phyloP scores from a whole-genome alignment of 2,329 filamentous ascomycete genomes.

The Onygena corvina region DNA sequence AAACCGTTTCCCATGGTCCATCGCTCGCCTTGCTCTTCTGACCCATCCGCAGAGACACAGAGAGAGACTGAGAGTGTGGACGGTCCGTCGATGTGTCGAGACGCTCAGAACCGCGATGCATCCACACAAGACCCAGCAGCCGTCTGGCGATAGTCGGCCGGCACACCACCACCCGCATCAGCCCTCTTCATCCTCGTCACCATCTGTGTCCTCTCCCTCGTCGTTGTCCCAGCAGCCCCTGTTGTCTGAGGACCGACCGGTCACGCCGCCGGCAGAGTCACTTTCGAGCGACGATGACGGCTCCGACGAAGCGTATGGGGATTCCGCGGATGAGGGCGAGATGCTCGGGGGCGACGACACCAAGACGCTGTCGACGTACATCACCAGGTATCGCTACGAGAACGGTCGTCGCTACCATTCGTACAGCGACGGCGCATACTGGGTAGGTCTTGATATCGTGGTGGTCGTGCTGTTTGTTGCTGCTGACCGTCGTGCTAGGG shows the following conservation, averaged over 20 bases:
- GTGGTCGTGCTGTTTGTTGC: neutral
- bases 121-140: neutral
- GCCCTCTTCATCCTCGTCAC: neutral
- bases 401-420: slow-evolving; percentile 10
- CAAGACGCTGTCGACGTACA: slow-evolving; percentile 8
- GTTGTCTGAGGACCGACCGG: neutral
- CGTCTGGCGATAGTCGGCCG: neutral
- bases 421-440: slow-evolving; percentile 9
- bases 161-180: neutral
- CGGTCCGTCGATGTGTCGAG: neutral
- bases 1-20: neutral
- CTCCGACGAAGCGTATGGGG: slow-evolving; percentile 1
- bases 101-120: neutral
- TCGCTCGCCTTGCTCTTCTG: neutral
- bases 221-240: neutral
- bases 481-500: slow-evolving; percentile 11
- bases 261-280: neutral
- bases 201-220: neutral
- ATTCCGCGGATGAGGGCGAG: slow-evolving; percentile 1
- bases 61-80: too few species aligned
- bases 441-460: slow-evolving; percentile 1
- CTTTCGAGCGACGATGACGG: slow-evolving; percentile 2
- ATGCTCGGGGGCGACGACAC: slow-evolving; percentile 6
- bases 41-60: neutral
- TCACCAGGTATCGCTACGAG: slow-evolving; percentile 10